Evolutionary conservation across 441 rosid species (phyloP).

Genomic region (Erodium chrysanthum): DNA sequence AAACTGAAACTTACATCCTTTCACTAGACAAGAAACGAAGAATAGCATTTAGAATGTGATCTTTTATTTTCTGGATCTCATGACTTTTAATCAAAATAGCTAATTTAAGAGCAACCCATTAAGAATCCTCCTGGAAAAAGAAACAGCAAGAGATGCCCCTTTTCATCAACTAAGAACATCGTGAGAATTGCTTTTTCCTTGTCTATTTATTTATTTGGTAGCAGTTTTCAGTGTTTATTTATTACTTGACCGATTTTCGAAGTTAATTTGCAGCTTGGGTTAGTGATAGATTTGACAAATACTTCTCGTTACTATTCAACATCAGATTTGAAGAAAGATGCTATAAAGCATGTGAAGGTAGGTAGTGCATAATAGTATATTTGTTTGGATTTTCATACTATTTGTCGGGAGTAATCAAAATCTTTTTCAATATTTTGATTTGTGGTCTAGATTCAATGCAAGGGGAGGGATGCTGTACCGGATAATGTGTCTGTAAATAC

Average conservation of each 20-base stretch:
- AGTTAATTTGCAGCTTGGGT: slow-evolving; percentile 59
- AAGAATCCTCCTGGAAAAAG: neutral
- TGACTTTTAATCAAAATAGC: neutral
- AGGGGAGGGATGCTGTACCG: slow-evolving; percentile 88
- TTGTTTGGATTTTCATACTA: slow-evolving; percentile 2
- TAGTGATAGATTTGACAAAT: slow-evolving; percentile 97
- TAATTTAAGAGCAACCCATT: neutral
- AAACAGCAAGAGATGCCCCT: neutral
- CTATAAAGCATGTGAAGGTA: slow-evolving; percentile 90
- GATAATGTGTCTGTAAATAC: slow-evolving; percentile 75
- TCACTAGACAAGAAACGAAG: neutral
- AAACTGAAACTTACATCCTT: too few species aligned
- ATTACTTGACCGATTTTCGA: slow-evolving; percentile 4
- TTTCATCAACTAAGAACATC: neutral
- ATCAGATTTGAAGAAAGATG: slow-evolving; percentile 72
- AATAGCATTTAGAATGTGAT: neutral
- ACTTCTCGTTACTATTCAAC: slow-evolving; percentile 77
- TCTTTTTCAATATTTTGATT: slow-evolving; percentile 15
- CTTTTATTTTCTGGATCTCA: neutral
- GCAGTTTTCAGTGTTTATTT: neutral
- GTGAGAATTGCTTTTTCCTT: neutral
- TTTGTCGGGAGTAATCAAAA: slow-evolving; percentile 7
- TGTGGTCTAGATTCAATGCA: slow-evolving; percentile 67
- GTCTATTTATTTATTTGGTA: neutral
- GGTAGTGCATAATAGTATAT: slow-evolving; percentile 13